Evolutionary conservation across 352 stramenopile genomes (phyloP).

Genomic region (Globisporangium canariense): DNA sequence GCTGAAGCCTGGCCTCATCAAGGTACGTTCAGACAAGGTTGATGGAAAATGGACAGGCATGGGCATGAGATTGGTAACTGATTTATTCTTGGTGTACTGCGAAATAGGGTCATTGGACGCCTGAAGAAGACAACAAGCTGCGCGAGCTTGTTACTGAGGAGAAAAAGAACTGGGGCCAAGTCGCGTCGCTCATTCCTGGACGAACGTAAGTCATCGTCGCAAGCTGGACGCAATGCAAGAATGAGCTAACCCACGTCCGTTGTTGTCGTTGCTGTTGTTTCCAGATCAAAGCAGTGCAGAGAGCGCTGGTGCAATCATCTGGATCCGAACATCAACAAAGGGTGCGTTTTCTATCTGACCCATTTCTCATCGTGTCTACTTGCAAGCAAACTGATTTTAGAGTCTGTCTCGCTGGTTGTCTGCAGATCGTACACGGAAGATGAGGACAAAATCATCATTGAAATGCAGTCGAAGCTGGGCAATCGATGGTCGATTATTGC

Average conservation of each 20-base stretch:
- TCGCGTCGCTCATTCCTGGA: conserved; percentile 73
- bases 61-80: not conserved
- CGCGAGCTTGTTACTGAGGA: conserved; percentile 80
- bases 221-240: not conserved
- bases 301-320: conserved; percentile 92
- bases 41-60: not conserved
- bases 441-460: conserved; percentile 91
- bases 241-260: not conserved
- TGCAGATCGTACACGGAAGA: conserved; percentile 82
- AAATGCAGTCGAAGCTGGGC: conserved; percentile 90
- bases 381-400: not conserved
- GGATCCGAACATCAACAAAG: conserved; percentile 92
- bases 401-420: not conserved
- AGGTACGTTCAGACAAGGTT: conserved; percentile 42
- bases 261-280: not conserved
- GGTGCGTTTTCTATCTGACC: conserved; percentile 33
- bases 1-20: conserved; percentile 90
- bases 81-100: conserved; percentile 3
- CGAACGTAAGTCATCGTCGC: conserved; percentile 59
- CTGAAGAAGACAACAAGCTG: conserved; percentile 88
- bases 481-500: conserved; percentile 93
- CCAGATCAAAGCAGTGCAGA: conserved; percentile 90
- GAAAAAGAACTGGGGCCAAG: conserved; percentile 90
- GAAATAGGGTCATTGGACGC: conserved; percentile 87
- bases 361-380: not conserved